A percentile compares a stretch with the other conserved stretches of the same genome.
Evolutionary conservation across 2,329 filamentous ascomycete species (phyloP).

Genomic region (Pleoardoris graminearum): DNA sequence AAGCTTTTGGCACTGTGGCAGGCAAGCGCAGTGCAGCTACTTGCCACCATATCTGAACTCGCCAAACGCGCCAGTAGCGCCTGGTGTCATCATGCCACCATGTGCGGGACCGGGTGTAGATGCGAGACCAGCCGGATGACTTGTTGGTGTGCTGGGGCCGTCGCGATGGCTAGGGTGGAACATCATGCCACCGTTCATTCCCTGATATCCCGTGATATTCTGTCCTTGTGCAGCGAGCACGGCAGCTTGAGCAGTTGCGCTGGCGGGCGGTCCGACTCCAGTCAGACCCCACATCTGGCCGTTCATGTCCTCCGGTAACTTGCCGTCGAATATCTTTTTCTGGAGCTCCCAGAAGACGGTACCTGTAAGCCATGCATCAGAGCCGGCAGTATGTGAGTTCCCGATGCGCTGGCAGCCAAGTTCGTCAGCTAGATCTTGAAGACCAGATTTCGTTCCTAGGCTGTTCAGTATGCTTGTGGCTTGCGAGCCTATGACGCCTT

Average conservation of each 20-base stretch:
- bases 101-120: slow-evolving; percentile 61
- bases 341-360: slow-evolving; percentile 94
- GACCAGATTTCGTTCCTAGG: slow-evolving; percentile 85
- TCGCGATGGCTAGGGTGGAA: slow-evolving; percentile 50
- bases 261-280: slow-evolving; percentile 56
- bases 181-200: slow-evolving; percentile 43
- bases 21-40: slow-evolving; percentile 17
- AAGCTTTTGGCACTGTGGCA: slow-evolving; percentile 7
- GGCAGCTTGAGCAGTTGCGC: slow-evolving; percentile 58
- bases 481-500: slow-evolving; percentile 43
- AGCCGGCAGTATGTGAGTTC: slow-evolving; percentile 87
- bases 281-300: slow-evolving; percentile 95
- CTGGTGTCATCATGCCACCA: slow-evolving; percentile 70
- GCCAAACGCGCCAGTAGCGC: slow-evolving; percentile 75
- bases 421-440: slow-evolving; percentile 92
- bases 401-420: slow-evolving; percentile 89
- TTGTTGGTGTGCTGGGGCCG: slow-evolving; percentile 71
- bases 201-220: slow-evolving; percentile 34
- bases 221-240: slow-evolving; percentile 50
- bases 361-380: slow-evolving; percentile 89
- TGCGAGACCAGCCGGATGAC: slow-evolving; percentile 55
- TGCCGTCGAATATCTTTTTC: slow-evolving; percentile 82
- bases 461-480: slow-evolving; percentile 77
- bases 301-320: slow-evolving; percentile 76
- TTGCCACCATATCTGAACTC: slow-evolving; percentile 58